Evolutionary conservation across 2,329 filamentous ascomycete species (phyloP), one percentile per base, ranked within the genome.

Genomic region (Neurospora sp.): DNA sequence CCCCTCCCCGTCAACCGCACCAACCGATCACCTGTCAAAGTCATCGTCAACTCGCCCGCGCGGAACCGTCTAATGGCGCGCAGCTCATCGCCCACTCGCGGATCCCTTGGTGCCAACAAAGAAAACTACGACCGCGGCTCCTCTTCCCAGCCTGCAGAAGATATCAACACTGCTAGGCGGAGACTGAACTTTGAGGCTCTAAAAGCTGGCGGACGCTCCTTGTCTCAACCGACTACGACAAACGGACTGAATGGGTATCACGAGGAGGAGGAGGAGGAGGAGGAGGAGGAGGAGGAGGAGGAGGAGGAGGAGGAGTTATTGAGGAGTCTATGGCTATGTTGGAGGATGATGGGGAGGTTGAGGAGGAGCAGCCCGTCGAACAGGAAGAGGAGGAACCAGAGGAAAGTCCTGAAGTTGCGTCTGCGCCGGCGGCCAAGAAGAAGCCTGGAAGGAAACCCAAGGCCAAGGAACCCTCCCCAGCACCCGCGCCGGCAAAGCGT

Each of bases 1-100:
- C 80, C 86, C 74, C 73, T 84, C 66, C 71, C 73, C 15, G 66
- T 75, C 10, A 83, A 84, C 52, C 82, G 81, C 68, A 81, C 81
- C 66, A 58, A 33, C 52, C 79, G 82, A 70, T 91, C 90, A 2
- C 90, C 90, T 1, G 83, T 86, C 69, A 91, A 91, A 78, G 90
- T 89, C 3, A 81, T 84, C 40, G 82, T 88, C 36, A 81, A 83
- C 13, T 87, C 86, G 2, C 90, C 90, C 0, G 88, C 90, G 36
- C 84, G 85, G 70, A 88, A 88, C 74, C 87, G 86, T 4, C 85
- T 85, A 67, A 78, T 90, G 68, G 85, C 83, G 38, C 86, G 83
- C 66, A 81, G 81, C 19, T 86, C 86, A 13, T 87, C 84, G 17
- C 84, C 86, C 0, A 76, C 78, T 10, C 81, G 82, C 28, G 82